Base-by-base conservation (phyloP, 2,329 filamentous ascomycete species). In the Microdochium bolleyi region DNA sequence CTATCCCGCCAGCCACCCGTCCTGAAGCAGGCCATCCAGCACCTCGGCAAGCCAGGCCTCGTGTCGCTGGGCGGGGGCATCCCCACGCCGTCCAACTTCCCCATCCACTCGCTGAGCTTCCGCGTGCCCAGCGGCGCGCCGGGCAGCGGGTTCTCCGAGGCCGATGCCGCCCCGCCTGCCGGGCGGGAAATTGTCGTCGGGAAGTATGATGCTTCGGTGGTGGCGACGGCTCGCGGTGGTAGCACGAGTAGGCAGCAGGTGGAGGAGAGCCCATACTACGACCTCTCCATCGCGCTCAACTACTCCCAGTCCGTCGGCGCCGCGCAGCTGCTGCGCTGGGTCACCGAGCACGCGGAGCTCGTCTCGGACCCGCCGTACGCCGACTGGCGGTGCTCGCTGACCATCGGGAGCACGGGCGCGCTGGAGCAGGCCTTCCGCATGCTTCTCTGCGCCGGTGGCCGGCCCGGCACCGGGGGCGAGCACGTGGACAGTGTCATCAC, bases 321-420 rank as follows among this genome's bases (percentile, higher is more conserved):
- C 11, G 87, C 90, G 3, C 94, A 96, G 71, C 77, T 99, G 68
- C 74, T 96, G 57, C 85, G 94, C 55, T 97, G 88, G 73, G 78
- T 97, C 50, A 95, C 92, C 0, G 94, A 99, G 74, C 94, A 97
- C 71, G 95, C 92, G 0, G 92, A 99, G 71, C 83, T 97, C 53
- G 84, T 96, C 16, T 89, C 90, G 69, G 78, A 83, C 56, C 92
- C 92, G 16, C 89, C 89, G 0, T 97, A 97, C 66, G 79, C 85
- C 19, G 92, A 99, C 72, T 99, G 94, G 94, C 78, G 82, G 58
- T 89, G 89, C 62, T 85, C 84, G 52, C 78, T 96, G 73, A 92
- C 85, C 2, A 81, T 92, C 41, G 94, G 92, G 51, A 94, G 85
- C 69, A 97, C 94, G 0, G 89, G 84, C 24, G 86, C 89, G 0